Base-by-base conservation (phyloP, 805 yeast genomes). In the Candida chauliodis region DNA sequence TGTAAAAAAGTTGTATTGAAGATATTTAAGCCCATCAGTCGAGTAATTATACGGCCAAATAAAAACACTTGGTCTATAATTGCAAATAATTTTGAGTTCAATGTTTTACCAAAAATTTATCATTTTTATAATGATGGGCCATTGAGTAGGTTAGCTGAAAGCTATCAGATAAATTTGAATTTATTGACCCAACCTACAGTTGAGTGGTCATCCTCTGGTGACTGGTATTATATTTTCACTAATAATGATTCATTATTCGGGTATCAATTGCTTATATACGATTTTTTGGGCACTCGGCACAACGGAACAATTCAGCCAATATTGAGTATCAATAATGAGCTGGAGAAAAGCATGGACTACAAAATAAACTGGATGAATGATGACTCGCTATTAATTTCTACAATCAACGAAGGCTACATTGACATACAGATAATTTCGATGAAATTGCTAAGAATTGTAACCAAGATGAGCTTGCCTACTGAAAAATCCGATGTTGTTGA, bases 51-150 rank as follows among this genome's bases (percentile, higher is more conserved):
- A 6, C 23, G 46, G 5, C 51, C 59, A 11, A 33, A 37, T n/a
- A 32, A 41, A 14, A 28, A 41, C 4, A 44, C 59, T n/a, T 68
- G 70, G 70, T 52, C 67, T 6, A 39, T 66, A 5, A 43, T 59
- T 20, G 60, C 54, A 3, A 45, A 49, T 10, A 55, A 59, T 5
- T 31, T 52, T 25, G 52, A 50, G 26, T 53, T 52, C 34, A 43
- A 46, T 18, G 28, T 40, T 2, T 44, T 45, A 4, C 58, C 52
- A 3, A 32, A 49, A n/a, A 28, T 54, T 4, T 51, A 47, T 43
- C 55, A 66, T 32, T 66, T 66, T 39, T 44, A 53, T 35, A 63
- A 66, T 36, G 45, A 47, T 8, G 72, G 73, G 0, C 48, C 61
- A 5, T 45, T 39, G 14, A 66, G 73, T 46, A 40, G 35, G 14